Percentiles rank a stretch among this genome's conserved stretches.
phyloP scores from a whole-genome alignment of 495 filamentous ascomycete genomes.

The Podospora bellae-mahoneyi region DNA sequence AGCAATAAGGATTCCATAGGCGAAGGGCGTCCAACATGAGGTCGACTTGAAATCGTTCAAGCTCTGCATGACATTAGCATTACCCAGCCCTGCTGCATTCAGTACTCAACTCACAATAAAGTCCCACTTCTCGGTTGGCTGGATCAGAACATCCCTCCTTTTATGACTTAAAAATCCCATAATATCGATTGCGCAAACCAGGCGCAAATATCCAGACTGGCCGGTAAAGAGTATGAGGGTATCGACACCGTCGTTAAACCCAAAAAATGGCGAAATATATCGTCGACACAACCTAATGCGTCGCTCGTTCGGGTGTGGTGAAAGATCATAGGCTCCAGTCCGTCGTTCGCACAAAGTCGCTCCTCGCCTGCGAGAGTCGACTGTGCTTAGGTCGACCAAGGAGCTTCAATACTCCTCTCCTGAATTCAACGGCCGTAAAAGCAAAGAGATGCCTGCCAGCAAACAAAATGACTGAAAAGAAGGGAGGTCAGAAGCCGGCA shows the following conservation, averaged over 20 bases:
- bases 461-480: constrained; percentile 17
- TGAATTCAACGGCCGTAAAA: constrained; percentile 8
- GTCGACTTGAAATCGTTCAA: constrained; percentile 82
- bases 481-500: constrained; percentile 14
- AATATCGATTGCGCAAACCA: constrained; percentile 28
- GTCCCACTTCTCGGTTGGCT: constrained; percentile 87
- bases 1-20: constrained; percentile 80
- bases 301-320: constrained; percentile 25
- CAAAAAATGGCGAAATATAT: constrained; percentile 13
- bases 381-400: constrained; percentile 38
- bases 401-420: constrained; percentile 24
- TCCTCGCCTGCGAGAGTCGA: constrained; percentile 56
- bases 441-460: constrained; percentile 19
- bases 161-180: constrained; percentile 76
- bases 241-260: constrained; percentile 33
- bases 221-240: constrained; percentile 23
- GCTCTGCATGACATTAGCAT: constrained; percentile 53
- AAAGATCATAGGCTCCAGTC: constrained; percentile 35
- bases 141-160: constrained; percentile 61
- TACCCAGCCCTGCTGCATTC: neutral
- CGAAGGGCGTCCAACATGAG: constrained; percentile 70
- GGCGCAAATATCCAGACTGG: constrained; percentile 22
- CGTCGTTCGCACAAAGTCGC: constrained; percentile 46
- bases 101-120: constrained; percentile 68
- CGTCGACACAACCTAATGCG: constrained; percentile 36